Evolutionary conservation across 2,329 filamentous ascomycete genomes (phyloP).

Genomic region (Hymenoscyphus fructigenus): DNA sequence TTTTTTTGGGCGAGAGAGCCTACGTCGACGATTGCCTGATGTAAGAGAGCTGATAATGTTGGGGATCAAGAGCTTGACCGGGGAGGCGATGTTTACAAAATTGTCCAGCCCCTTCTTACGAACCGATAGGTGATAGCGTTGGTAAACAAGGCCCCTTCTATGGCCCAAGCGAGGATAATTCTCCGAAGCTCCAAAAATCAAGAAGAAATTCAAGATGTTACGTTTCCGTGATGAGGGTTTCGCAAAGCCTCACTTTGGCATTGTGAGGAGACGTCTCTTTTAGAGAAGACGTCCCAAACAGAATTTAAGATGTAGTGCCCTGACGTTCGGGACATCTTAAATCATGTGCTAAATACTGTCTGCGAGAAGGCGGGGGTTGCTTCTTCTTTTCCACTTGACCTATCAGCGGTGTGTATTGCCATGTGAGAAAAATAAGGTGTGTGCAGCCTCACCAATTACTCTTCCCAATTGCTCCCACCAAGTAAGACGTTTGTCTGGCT

Average conservation of each 20-base stretch:
- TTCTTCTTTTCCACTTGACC: constrained; percentile 15
- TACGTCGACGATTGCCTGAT: constrained; percentile 24
- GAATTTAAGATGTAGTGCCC: constrained; percentile 17
- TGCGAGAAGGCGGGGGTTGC: constrained; percentile 24
- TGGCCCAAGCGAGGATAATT: constrained; percentile 25
- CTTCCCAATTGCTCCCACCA: constrained; percentile 10
- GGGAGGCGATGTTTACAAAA: constrained; percentile 31
- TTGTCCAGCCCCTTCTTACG: constrained; percentile 18
- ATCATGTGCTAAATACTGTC: constrained; percentile 30
- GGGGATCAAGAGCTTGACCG: constrained; percentile 20
- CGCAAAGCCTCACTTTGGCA: constrained; percentile 11
- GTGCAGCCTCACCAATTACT: constrained; percentile 24
- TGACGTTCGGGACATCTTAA: constrained; percentile 26
- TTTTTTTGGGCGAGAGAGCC: constrained; percentile 8
- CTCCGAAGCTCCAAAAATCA: constrained; percentile 4
- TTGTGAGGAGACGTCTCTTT: constrained; percentile 18
- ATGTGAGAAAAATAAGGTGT: constrained; percentile 19
- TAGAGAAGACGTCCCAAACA: constrained; percentile 10
- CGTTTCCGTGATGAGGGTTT: not conserved
- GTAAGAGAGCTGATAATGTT: constrained; percentile 25
- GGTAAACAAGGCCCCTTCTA: constrained; percentile 33
- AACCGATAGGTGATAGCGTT: constrained; percentile 16
- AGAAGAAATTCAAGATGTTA: constrained; percentile 9
- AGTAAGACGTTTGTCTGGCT: constrained; percentile 5
- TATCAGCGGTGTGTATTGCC: constrained; percentile 20